Base-by-base conservation (phyloP, 768 basidiomycete genomes). In the Pleurotus ostreatus region DNA sequence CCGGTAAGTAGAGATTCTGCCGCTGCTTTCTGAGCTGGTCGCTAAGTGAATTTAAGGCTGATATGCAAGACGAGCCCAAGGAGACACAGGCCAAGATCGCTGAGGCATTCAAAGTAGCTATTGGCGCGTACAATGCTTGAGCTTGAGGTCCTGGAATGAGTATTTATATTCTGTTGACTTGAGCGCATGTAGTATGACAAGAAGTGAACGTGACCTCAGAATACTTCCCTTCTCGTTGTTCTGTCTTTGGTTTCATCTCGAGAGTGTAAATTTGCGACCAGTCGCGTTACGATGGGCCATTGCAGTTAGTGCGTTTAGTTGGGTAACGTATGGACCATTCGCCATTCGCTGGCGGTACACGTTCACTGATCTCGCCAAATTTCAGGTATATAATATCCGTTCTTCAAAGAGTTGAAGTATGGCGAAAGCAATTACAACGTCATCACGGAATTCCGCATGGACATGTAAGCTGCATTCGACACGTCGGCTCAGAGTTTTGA, bases 11-110 rank as follows among this genome's bases (percentile, higher is more conserved):
- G 20, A 44, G n/a, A 9, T 49, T 23, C 38, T 34, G 3, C 37
- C 18, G 2, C 5, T 16, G 20, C 15, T 15, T 52, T 11, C n/a
- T 12, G n/a, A 39, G 4, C 2, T 18, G 34, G 16, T 39, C 5
- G 13, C 13, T 37, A 18, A 20, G 15, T 53, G 15, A 13, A 37
- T 51, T 13, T 40, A 20, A 53, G 51, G 51, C 22, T 15, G 51
- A 53, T 1, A 53, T 53, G 51, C 39, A 41, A 23, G 37, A 39
- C 20, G 51, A 53, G 39, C 51, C 51, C 4, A 15, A 18, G 15
- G 51, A 37, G 51, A 53, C 51, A 12, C 39, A 53, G 39, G 51
- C 15, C 12, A 25, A 40, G 37, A 41, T 53, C 39, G 39, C 51
- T 23, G 39, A 25, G n/a, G 34, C 34, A 1, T 53, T 53, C 39